Percentiles rank a stretch among this genome's conserved stretches.
phyloP scores from a whole-genome alignment of 176 grass and related monocot genomes.

The Alloteropsis semialata region DNA sequence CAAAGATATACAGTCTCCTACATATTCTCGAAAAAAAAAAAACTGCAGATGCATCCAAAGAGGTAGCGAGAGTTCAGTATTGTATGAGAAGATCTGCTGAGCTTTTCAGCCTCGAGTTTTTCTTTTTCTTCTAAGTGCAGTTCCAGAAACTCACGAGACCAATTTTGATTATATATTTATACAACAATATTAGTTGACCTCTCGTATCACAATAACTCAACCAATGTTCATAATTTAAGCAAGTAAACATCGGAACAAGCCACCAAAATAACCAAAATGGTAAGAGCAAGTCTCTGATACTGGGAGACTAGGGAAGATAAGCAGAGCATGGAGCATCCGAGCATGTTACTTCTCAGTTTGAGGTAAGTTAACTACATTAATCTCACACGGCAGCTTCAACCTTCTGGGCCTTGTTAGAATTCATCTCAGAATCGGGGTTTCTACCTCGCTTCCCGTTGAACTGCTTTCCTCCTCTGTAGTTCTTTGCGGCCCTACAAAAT shows the following conservation, averaged over 20 bases:
- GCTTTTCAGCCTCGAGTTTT: neutral
- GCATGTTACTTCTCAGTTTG: neutral
- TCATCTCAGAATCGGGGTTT: neutral
- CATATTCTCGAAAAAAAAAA: too few relatives aligned
- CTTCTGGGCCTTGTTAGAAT: slow-evolving; percentile 39
- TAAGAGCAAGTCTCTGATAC: neutral
- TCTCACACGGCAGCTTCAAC: slow-evolving; percentile 34
- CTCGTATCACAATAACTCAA: neutral
- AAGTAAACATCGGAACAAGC: neutral
- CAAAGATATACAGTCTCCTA: too few relatives aligned
- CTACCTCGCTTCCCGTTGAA: slow-evolving; percentile 43
- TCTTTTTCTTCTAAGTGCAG: neutral
- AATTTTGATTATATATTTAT: neutral
- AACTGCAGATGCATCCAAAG: too few relatives aligned
- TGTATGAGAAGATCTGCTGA: too few relatives aligned
- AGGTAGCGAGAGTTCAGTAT: too few relatives aligned
- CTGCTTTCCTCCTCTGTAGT: slow-evolving; percentile 39
- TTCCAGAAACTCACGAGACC: neutral
- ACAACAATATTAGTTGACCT: neutral
- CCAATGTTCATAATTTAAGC: neutral
- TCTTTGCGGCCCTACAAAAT: slow-evolving; percentile 37
- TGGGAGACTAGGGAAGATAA: neutral
- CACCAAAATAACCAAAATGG: neutral
- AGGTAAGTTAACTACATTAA: neutral
- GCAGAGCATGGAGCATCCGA: neutral